Percentiles rank a stretch among this genome's conserved stretches.
These are phyloP conservation scores for Odonthalia washingtoniensis DNA, from an alignment of 31 red algal species.

Conservation along the genomic window DNA sequence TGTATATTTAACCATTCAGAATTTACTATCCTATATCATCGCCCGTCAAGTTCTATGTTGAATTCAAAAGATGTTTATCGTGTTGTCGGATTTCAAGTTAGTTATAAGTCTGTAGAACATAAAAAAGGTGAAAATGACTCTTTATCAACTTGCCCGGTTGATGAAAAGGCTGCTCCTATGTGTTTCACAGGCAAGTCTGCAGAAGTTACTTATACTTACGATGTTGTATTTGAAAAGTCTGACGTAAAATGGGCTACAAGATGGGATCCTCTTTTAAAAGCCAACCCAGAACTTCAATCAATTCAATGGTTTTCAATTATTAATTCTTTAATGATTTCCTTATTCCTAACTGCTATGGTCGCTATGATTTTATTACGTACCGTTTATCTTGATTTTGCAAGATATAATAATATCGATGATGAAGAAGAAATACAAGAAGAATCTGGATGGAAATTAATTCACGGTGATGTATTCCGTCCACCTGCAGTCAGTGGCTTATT, in stretches of 20 bases:
- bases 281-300: constrained; percentile 65
- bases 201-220: constrained; percentile 82
- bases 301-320: constrained; percentile 98
- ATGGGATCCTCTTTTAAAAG: constrained; percentile 94
- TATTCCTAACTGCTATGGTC: constrained; percentile 93
- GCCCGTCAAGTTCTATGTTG: constrained; percentile 60
- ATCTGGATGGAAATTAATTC: constrained; percentile 97
- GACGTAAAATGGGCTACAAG: constrained; percentile 84
- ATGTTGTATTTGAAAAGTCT: constrained; percentile 87
- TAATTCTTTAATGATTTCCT: constrained; percentile 91
- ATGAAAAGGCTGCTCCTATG: neutral
- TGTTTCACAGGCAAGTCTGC: constrained; percentile 48
- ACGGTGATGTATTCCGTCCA: constrained; percentile 97
- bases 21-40: constrained; percentile 87
- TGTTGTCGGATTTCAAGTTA: constrained; percentile 93
- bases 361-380: constrained; percentile 92
- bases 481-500: constrained; percentile 71
- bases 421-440: constrained; percentile 96
- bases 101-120: constrained; percentile 69
- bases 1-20: constrained; percentile 89
- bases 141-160: constrained; percentile 52
- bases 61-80: constrained; percentile 70
- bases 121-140: constrained; percentile 47
- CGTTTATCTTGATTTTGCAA: constrained; percentile 89
- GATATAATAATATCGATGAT: constrained; percentile 96